phyloP scores from a whole-genome alignment of 2,329 filamentous ascomycete species.

The Daldinia sp. region DNA sequence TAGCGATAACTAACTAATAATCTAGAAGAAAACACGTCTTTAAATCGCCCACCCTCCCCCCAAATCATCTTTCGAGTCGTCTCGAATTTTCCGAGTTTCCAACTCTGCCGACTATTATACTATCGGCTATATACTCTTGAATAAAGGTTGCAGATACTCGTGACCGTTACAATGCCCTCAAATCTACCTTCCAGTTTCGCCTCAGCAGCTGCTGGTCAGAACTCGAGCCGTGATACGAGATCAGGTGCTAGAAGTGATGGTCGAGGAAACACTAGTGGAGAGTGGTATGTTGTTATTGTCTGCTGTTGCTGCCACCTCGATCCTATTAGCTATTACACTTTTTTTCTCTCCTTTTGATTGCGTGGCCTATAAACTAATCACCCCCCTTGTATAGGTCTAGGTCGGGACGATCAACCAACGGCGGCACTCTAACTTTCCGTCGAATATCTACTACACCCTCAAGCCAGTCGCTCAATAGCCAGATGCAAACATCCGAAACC shows the following conservation, averaged over 20 bases:
- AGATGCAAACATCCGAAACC: slow-evolving; percentile 47
- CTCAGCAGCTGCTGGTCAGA: slow-evolving; percentile 81
- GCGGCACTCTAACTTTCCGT: slow-evolving; percentile 71
- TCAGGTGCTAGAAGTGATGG: slow-evolving; percentile 65
- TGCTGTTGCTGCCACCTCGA: not conserved
- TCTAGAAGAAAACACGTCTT: slow-evolving; percentile 1
- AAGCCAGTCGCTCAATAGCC: slow-evolving; percentile 54
- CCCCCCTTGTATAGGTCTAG: slow-evolving; percentile 58
- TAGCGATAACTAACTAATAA: slow-evolving; percentile 10
- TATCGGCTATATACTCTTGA: slow-evolving; percentile 20
- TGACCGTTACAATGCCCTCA: slow-evolving; percentile 64
- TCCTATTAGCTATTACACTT: not conserved
- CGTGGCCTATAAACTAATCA: slow-evolving; percentile 8
- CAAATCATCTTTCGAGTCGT: slow-evolving; percentile 3
- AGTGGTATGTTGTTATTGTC: slow-evolving; percentile 68
- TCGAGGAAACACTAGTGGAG: slow-evolving; percentile 66
- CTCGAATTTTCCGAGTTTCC: slow-evolving; percentile 9
- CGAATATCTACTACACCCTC: slow-evolving; percentile 65
- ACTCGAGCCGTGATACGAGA: slow-evolving; percentile 66
- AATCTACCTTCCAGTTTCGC: slow-evolving; percentile 85
- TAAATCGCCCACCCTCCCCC: not conserved
- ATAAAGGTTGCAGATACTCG: slow-evolving; percentile 21
- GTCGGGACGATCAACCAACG: slow-evolving; percentile 65
- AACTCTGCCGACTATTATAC: slow-evolving; percentile 2
- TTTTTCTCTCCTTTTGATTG: slow-evolving; percentile 1